A percentile compares a stretch with the other conserved stretches of the same genome.
These are phyloP conservation scores for Colletotrichum sp. DNA, from an alignment of 2,329 filamentous ascomycete species.

Conservation along the genomic window DNA sequence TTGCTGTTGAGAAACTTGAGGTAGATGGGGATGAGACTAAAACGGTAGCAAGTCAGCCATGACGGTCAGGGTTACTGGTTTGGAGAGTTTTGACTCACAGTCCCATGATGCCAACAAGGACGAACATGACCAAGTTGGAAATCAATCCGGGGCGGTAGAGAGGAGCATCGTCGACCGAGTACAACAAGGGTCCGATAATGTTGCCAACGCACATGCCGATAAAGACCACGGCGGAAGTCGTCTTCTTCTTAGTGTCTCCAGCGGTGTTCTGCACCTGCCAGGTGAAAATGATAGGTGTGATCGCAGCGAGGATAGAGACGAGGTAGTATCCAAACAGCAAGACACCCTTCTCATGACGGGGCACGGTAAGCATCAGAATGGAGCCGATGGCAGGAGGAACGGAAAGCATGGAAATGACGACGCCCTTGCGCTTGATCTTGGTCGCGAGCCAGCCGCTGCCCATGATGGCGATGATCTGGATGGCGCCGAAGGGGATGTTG, in stretches of 20 bases:
- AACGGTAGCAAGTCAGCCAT: not conserved
- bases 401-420: slow-evolving; percentile 43
- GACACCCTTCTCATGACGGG: slow-evolving; percentile 49
- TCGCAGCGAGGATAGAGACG: slow-evolving; percentile 28
- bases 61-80: accelerated
- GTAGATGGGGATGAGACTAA: slow-evolving; percentile 41
- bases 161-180: slow-evolving; percentile 63
- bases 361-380: slow-evolving; percentile 53
- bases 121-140: slow-evolving; percentile 66
- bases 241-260: slow-evolving; percentile 73
- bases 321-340: slow-evolving; percentile 57
- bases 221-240: slow-evolving; percentile 68
- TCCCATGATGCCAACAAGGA: slow-evolving; percentile 57
- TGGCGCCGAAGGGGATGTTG: slow-evolving; percentile 63
- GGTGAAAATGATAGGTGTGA: slow-evolving; percentile 62
- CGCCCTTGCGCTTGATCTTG: slow-evolving; percentile 43
- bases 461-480: slow-evolving; percentile 64
- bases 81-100: not conserved
- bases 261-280: slow-evolving; percentile 69
- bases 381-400: slow-evolving; percentile 44
- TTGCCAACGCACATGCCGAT: slow-evolving; percentile 71
- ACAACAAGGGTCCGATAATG: slow-evolving; percentile 69
- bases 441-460: slow-evolving; percentile 54
- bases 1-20: slow-evolving; percentile 58
- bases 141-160: slow-evolving; percentile 61